These are phyloP conservation scores for Ustilago loliicola DNA, from an alignment of 1,284 basidiomycete species.

Conservation along the genomic window DNA sequence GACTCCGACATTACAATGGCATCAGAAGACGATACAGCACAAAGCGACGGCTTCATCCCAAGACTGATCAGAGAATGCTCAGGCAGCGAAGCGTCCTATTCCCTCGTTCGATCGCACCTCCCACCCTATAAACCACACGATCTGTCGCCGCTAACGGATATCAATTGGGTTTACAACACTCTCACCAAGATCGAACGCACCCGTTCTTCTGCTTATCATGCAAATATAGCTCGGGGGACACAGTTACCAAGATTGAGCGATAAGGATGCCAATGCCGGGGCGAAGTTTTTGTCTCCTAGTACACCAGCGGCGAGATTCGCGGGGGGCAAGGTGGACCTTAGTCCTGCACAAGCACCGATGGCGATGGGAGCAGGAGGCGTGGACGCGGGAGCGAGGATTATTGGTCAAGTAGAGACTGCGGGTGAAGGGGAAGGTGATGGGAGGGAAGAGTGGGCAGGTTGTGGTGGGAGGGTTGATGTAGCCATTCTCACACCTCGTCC, in stretches of 20 bases:
- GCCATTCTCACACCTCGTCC: constrained; percentile 26
- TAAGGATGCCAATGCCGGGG: constrained; percentile 20
- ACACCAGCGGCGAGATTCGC: constrained; percentile 5
- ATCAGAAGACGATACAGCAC: not conserved
- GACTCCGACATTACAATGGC: constrained; percentile 9
- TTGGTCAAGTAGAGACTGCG: constrained; percentile 27
- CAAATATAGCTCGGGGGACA: constrained; percentile 15
- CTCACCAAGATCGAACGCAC: constrained; percentile 77
- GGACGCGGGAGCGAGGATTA: constrained; percentile 10
- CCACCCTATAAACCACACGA: constrained; percentile 80
- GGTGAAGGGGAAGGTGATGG: not conserved
- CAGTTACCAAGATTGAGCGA: constrained; percentile 13
- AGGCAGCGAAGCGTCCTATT: constrained; percentile 91
- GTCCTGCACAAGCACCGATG: constrained; percentile 25
- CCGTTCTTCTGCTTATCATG: constrained; percentile 16
- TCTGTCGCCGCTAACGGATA: constrained; percentile 87
- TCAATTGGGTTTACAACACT: constrained; percentile 84
- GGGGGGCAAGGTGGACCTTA: constrained; percentile 39
- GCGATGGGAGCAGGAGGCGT: not conserved
- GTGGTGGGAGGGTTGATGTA: constrained; percentile 47
- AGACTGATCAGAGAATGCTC: constrained; percentile 83
- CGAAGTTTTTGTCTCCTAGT: constrained; percentile 20
- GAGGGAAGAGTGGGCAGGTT: constrained; percentile 41
- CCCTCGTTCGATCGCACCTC: constrained; percentile 77
- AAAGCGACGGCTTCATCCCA: constrained; percentile 25